These are phyloP conservation scores for Lichtheimia corymbifera DNA, from an alignment of 371 early-diverging fungal species.

Conservation along the genomic window DNA sequence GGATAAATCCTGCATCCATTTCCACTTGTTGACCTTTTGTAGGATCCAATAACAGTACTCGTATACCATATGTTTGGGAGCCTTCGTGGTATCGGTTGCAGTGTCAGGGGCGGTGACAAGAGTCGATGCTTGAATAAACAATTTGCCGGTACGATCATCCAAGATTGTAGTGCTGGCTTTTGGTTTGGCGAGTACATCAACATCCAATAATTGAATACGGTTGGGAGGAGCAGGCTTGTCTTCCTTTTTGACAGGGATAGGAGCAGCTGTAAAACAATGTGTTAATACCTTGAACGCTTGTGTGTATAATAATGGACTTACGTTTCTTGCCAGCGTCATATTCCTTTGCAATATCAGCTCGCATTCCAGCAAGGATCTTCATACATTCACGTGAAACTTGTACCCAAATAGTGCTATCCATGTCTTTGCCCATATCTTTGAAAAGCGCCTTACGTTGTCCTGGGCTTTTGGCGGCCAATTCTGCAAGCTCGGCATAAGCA, in stretches of 20 bases:
- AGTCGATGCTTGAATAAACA: constrained; percentile 18
- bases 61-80: constrained; percentile 21
- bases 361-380: constrained; percentile 28
- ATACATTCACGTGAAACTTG: constrained; percentile 48
- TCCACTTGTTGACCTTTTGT: constrained; percentile 19
- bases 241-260: constrained; percentile 17
- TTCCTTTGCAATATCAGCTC: constrained; percentile 28
- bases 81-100: constrained; percentile 14
- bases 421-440: constrained; percentile 30
- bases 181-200: constrained; percentile 20
- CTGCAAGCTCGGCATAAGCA: constrained; percentile 53
- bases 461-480: constrained; percentile 30
- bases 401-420: constrained; percentile 45
- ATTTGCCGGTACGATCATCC: constrained; percentile 26
- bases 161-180: constrained; percentile 8
- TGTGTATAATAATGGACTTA: constrained; percentile 4
- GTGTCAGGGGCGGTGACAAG: constrained; percentile 9
- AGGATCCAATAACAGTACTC: constrained; percentile 20
- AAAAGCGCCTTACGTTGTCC: constrained; percentile 39
- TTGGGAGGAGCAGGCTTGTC: constrained; percentile 12
- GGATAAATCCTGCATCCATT: constrained; percentile 29
- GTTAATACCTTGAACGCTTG: not conserved
- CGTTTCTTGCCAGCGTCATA: constrained; percentile 28
- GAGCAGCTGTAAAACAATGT: constrained; percentile 12
- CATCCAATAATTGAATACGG: constrained; percentile 23